phyloP scores from a whole-genome alignment of 2,329 filamentous ascomycete genomes.

The Penicillium sp. region DNA sequence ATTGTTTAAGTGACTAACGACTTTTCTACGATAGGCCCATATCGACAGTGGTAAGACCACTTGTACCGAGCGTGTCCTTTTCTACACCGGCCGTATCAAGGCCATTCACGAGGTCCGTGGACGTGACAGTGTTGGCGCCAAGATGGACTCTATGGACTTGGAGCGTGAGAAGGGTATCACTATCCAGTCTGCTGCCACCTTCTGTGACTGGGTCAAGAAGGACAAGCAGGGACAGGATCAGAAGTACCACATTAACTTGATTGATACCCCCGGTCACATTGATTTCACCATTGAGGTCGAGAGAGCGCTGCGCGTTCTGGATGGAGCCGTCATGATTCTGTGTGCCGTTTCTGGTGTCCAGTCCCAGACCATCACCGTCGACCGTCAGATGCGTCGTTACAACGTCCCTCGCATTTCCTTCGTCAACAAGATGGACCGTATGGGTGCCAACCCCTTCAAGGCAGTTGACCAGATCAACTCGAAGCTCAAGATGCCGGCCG shows the following conservation, averaged over 20 bases:
- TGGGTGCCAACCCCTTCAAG: constrained; percentile 98
- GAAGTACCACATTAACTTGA: constrained; percentile 96
- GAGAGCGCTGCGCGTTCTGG: constrained; percentile 86
- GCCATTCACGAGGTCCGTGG: constrained; percentile 90
- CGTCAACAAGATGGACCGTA: constrained; percentile 99
- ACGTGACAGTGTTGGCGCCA: constrained; percentile 91
- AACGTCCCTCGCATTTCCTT: constrained; percentile 94
- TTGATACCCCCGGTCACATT: constrained; percentile 97
- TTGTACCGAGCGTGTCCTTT: constrained; percentile 91
- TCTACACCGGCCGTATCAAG: constrained; percentile 96
- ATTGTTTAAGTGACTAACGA: constrained; percentile 1
- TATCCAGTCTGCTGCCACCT: constrained; percentile 96
- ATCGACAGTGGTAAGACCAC: constrained; percentile 99
- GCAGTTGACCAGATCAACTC: constrained; percentile 96
- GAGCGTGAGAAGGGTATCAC: constrained; percentile 99
- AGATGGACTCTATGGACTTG: constrained; percentile 99
- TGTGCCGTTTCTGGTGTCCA: constrained; percentile 97
- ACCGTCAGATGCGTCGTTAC: constrained; percentile 98
- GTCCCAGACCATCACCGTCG: constrained; percentile 96
- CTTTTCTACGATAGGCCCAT: constrained; percentile 64
- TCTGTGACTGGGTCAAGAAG: constrained; percentile 93
- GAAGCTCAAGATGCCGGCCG: constrained; percentile 90
- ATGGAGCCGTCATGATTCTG: constrained; percentile 97
- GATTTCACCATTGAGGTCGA: constrained; percentile 99
- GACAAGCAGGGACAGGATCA: constrained; percentile 75